Percentiles rank a stretch among this genome's conserved stretches.
These are phyloP conservation scores for Bullera alba DNA, from an alignment of 768 basidiomycete genomes.

Conservation along the genomic window DNA sequence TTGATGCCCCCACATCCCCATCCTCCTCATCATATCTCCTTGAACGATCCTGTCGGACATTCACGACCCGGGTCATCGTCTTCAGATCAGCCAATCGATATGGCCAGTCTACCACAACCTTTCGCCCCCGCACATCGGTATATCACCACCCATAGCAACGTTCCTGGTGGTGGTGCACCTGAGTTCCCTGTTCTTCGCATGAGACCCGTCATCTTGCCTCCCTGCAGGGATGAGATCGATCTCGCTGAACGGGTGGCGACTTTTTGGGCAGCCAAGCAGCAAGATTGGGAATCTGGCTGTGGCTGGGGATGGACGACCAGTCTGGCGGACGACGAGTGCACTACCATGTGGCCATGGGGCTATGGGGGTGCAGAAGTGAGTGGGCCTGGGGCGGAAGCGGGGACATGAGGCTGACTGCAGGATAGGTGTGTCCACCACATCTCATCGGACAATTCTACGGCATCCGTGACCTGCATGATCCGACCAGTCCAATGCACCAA, in stretches of 20 bases:
- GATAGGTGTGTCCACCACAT: not conserved
- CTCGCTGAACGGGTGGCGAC: conserved; percentile 34
- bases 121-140: conserved; percentile 15
- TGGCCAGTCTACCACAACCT: conserved; percentile 18
- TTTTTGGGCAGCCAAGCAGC: conserved; percentile 43
- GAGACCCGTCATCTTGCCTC: conserved; percentile 36
- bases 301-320: conserved; percentile 39
- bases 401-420: not conserved
- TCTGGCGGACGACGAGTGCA: conserved; percentile 32
- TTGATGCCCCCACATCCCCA: conserved; percentile 16
- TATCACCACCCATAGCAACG: conserved; percentile 13
- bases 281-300: conserved; percentile 34
- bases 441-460: conserved; percentile 2
- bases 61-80: conserved; percentile 7
- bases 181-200: conserved; percentile 14
- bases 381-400: not conserved
- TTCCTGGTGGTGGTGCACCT: not conserved
- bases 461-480: conserved; percentile 24
- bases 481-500: conserved; percentile 7
- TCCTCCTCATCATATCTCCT: too few relatives aligned
- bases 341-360: conserved; percentile 36
- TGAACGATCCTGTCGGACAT: too few relatives aligned
- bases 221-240: conserved; percentile 36
- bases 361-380: conserved; percentile 20
- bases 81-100: conserved; percentile 7